phyloP scores from a whole-genome alignment of 805 yeast genomes.

The Nakazawaea peltata region DNA sequence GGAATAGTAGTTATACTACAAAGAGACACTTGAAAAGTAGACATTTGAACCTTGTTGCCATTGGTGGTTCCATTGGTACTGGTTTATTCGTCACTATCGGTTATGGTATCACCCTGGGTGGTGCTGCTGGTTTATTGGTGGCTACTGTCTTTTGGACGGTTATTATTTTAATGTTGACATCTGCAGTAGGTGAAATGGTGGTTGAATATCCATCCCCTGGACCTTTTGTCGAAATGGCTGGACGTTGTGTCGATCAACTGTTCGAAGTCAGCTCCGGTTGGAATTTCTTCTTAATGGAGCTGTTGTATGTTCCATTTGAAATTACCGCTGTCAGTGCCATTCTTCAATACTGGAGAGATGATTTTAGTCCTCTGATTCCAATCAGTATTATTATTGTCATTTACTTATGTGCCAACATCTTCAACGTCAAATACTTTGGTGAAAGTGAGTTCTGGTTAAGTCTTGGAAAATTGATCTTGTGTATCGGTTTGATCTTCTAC shows the following conservation, averaged over 20 bases:
- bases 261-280: constrained; percentile 26
- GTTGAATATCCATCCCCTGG: constrained; percentile 28
- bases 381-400: constrained; percentile 32
- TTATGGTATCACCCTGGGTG: constrained; percentile 25
- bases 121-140: constrained; percentile 26
- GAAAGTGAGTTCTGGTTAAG: constrained; percentile 41
- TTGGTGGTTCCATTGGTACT: constrained; percentile 33
- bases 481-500: constrained; percentile 39
- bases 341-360: constrained; percentile 44
- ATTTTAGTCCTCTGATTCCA: constrained; percentile 39
- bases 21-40: constrained; percentile 26
- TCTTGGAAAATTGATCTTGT: constrained; percentile 38
- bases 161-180: constrained; percentile 25
- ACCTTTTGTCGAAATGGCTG: constrained; percentile 29
- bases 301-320: constrained; percentile 40
- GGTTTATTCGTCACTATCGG: constrained; percentile 30
- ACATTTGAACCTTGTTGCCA: constrained; percentile 30
- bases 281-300: constrained; percentile 34
- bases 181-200: constrained; percentile 28
- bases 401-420: constrained; percentile 33
- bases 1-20: constrained; percentile 11
- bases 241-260: constrained; percentile 29
- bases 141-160: constrained; percentile 25
- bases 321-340: constrained; percentile 42
- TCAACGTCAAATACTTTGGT: constrained; percentile 42